These are phyloP conservation scores for Mycena polygramma DNA, from an alignment of 768 basidiomycete genomes.

Conservation along the genomic window DNA sequence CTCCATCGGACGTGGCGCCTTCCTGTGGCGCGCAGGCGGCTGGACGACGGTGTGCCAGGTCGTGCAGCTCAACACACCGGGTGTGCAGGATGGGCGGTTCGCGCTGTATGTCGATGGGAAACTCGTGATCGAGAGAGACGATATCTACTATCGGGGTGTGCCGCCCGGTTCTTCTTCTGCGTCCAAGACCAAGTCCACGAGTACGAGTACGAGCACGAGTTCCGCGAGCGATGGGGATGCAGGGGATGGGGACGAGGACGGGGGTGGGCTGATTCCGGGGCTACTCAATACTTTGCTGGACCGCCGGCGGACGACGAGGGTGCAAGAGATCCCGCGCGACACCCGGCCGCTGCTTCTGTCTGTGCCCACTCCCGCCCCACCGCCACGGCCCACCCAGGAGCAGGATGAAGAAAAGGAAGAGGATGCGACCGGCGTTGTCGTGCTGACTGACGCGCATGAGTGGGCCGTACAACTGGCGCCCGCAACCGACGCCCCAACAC, in stretches of 20 bases:
- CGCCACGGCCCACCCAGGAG: background rate
- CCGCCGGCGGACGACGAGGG: constrained; percentile 14
- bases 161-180: constrained; percentile 30
- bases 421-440: background rate
- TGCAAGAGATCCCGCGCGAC: constrained; percentile 6
- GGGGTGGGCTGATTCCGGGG: background rate
- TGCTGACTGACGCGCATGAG: background rate
- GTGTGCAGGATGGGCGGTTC: constrained; percentile 75
- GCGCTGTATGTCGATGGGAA: constrained; percentile 72
- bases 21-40: constrained; percentile 67
- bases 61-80: constrained; percentile 81
- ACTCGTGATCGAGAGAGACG: constrained; percentile 63
- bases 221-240: constrained; percentile 2
- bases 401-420: background rate
- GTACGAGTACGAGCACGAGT: background rate
- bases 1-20: constrained; percentile 81
- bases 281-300: constrained; percentile 32
- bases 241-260: constrained; percentile 7
- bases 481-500: background rate
- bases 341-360: constrained; percentile 15
- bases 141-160: constrained; percentile 73
- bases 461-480: constrained; percentile 16
- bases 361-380: background rate
- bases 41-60: constrained; percentile 85
- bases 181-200: constrained; percentile 5